phyloP scores from a whole-genome alignment of 1,139 yeast genomes.

The Kluyveromyces sp. region DNA sequence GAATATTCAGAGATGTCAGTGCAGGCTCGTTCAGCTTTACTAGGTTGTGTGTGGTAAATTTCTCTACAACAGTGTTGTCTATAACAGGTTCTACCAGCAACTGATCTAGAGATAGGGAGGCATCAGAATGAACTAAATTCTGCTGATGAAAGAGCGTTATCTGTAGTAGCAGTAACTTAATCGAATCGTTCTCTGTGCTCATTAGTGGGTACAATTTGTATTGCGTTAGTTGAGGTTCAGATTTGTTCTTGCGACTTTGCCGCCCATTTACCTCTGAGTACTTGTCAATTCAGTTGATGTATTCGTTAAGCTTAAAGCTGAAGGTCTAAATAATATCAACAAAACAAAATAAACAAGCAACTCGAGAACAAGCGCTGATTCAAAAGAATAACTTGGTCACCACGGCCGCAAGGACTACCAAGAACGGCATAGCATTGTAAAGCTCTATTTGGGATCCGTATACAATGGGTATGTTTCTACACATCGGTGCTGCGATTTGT shows the following conservation, averaged over 20 bases:
- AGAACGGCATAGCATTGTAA: too few relatives aligned
- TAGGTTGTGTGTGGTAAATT: constrained; percentile 22
- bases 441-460: neutral
- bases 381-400: too few relatives aligned
- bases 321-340: too few relatives aligned
- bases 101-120: constrained; percentile 14
- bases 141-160: constrained; percentile 27
- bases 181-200: constrained; percentile 15
- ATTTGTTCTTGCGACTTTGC: too few relatives aligned
- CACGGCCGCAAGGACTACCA: too few relatives aligned
- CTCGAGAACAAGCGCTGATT: too few relatives aligned
- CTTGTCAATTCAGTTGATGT: too few relatives aligned
- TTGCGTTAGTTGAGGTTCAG: too few relatives aligned
- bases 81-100: constrained; percentile 24
- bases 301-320: too few relatives aligned
- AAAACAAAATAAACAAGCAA: too few relatives aligned
- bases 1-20: constrained; percentile 15
- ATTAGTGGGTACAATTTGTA: neutral
- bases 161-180: constrained; percentile 25
- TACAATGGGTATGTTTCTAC: constrained; percentile 3
- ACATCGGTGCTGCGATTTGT: neutral
- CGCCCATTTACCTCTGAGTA: too few relatives aligned
- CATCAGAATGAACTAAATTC: constrained; percentile 18
- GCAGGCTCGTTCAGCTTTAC: constrained; percentile 24
- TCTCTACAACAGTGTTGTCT: constrained; percentile 19